A percentile compares a stretch with the other conserved stretches of the same genome.
Conservation (phyloP, 1,284 basidiomycete species). For the Hymenochaete sp. region DNA sequence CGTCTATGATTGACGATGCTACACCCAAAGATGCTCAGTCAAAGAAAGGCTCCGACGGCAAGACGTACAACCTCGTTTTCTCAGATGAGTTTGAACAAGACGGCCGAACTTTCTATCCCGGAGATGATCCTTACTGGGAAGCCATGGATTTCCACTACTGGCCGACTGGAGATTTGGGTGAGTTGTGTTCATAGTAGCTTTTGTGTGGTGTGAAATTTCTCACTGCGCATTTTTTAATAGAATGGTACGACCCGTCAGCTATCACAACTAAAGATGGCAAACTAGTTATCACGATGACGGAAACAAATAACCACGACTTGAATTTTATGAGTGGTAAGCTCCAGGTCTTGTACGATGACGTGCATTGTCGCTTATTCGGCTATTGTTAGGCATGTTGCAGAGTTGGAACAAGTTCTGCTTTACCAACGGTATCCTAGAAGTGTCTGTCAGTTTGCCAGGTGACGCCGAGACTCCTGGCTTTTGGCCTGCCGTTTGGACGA, state of each 20-base stretch:
- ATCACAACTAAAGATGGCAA: conserved; percentile 46
- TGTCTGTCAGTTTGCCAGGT: conserved; percentile 41
- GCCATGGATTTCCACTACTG: conserved; percentile 55
- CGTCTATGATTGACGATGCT: conserved; percentile 23
- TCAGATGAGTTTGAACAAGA: conserved; percentile 50
- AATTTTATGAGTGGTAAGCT: conserved; percentile 33
- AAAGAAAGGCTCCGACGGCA: conserved; percentile 23
- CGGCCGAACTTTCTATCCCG: conserved; percentile 41
- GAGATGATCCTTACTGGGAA: conserved; percentile 41
- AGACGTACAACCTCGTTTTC: conserved; percentile 35
- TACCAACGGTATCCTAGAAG: conserved; percentile 62
- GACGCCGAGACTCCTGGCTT: conserved; percentile 32
- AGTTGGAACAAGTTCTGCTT: conserved; percentile 73
- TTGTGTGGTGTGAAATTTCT: background rate
- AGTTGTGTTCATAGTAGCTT: background rate
- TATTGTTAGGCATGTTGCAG: conserved; percentile 24
- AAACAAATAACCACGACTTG: conserved; percentile 41
- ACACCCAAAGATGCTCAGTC: conserved; percentile 17
- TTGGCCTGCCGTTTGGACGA: conserved; percentile 34
- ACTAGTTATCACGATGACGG: conserved; percentile 44
- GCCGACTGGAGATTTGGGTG: conserved; percentile 38
- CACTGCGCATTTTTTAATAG: conserved; percentile 23
- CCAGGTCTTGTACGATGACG: background rate
- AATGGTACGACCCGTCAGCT: conserved; percentile 51
- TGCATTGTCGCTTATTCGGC: background rate